Evolutionary conservation across 208 protist species (phyloP).

Genomic region (Phytomonas serpens): DNA sequence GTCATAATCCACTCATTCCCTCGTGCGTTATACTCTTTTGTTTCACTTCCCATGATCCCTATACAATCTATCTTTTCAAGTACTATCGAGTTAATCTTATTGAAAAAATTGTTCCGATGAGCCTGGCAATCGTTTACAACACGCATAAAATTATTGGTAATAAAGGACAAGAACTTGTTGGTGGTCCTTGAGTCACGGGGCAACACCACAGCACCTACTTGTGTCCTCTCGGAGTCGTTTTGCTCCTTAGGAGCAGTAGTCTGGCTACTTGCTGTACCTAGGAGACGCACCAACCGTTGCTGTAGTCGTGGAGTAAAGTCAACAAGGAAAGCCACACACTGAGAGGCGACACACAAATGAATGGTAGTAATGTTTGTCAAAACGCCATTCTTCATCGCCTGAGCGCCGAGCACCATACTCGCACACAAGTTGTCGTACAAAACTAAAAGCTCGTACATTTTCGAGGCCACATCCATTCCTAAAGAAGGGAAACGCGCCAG

Average conservation of each 20-base stretch:
- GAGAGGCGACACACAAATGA: conserved; percentile 79
- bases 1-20: conserved; percentile 87
- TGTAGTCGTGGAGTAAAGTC: conserved; percentile 63
- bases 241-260: background rate
- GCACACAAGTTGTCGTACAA: conserved; percentile 68
- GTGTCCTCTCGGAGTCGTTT: background rate
- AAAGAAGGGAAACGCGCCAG: conserved; percentile 73
- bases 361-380: conserved; percentile 76
- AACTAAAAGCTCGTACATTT: conserved; percentile 70
- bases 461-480: conserved; percentile 65
- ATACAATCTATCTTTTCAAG: conserved; percentile 62
- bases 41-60: conserved; percentile 20
- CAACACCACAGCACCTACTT: background rate
- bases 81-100: conserved; percentile 58
- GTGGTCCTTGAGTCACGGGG: background rate
- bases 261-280: background rate
- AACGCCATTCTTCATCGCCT: conserved; percentile 65
- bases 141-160: conserved; percentile 50
- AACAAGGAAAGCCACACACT: conserved; percentile 65
- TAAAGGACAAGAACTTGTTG: conserved; percentile 22
- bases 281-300: conserved; percentile 21
- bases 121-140: conserved; percentile 39
- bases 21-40: conserved; percentile 31
- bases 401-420: conserved; percentile 69
- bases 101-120: conserved; percentile 62